Evolutionary conservation across 176 grass and related monocot species (phyloP).

Genomic region (Cymbopogon citratus): DNA sequence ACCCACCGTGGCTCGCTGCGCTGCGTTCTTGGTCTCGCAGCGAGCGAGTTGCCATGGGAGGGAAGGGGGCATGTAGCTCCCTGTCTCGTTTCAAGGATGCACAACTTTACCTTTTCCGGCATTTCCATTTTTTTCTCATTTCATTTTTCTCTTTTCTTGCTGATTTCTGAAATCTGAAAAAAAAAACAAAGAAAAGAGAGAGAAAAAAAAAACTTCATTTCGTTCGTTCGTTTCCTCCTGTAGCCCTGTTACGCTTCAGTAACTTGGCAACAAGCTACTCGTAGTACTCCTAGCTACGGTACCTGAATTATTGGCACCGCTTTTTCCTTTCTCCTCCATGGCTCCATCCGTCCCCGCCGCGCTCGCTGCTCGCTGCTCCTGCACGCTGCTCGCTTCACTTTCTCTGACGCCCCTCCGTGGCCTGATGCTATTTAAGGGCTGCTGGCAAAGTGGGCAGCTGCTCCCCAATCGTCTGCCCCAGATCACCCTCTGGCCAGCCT

Average conservation of each 20-base stretch:
- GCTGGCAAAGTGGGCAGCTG: neutral
- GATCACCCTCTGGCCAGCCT: neutral
- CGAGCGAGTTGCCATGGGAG: no score
- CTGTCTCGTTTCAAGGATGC: conserved; percentile 47
- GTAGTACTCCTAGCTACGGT: neutral
- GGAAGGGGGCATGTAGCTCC: neutral
- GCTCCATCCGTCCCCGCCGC: neutral
- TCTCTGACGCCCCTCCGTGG: conserved; percentile 5
- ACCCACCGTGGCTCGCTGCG: no score
- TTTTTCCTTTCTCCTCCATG: neutral
- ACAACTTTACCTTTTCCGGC: conserved; percentile 47
- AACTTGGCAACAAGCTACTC: conserved; percentile 13
- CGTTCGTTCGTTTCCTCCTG: neutral
- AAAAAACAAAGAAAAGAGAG: neutral
- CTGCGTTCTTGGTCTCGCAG: no score
- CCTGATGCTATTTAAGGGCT: conserved; percentile 4
- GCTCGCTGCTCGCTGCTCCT: neutral
- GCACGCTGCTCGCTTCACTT: neutral
- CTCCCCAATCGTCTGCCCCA: conserved; percentile 12
- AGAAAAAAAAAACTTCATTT: neutral
- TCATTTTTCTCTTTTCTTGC: neutral
- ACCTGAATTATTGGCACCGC: conserved; percentile 23
- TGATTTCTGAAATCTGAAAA: no score
- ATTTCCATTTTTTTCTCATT: conserved; percentile 12
- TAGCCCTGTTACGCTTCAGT: conserved; percentile 18